Base-by-base conservation (phyloP, 2,329 filamentous ascomycete genomes). In the Xylogone sp. region DNA sequence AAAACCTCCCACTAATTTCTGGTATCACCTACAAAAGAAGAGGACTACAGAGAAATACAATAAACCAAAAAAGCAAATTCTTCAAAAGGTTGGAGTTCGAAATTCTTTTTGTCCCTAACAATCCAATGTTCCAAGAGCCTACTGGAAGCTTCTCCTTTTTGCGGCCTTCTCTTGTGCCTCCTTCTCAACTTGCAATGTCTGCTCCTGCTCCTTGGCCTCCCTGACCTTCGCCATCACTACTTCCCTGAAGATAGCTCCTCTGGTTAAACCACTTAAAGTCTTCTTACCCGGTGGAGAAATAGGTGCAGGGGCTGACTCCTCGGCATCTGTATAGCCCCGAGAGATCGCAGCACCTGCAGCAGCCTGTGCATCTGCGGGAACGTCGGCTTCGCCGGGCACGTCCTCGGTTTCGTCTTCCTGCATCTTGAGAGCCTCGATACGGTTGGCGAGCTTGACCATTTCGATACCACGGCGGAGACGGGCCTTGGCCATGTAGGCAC, bases 401-500 rank as follows among this genome's bases (percentile, higher is more conserved):
- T 86, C 85, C 52, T 88, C 87, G 59, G 90, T 84, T 53, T 94
- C 90, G 58, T 96, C 91, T 65, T 96, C 92, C 69, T 94, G 87
- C 76, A 95, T 87, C 74, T 91, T 96, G 74, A 99, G 86, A 27
- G 88, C 82, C 69, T 96, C 90, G 74, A 99, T 97, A 58, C 93
- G 89, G 74, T 97, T 97, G 59, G 90, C 85, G 50, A 99, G 83
- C 74, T 96, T 97, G 77, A 97, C 88, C 65, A 96, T 86, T 72
- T 97, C 90, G 74, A 99, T 95, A 64, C 92, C 93, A 58, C 93
- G 88, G 70, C 88, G 88, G 61, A 99, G 87, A 56, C 91, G 90
- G 52, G 90, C 90, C 71, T 91, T 91, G 57, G 92, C 87, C 71
- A 95, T 90, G 76, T 94, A 96, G 48, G 91, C 87, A 72, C 88